Base-by-base conservation (phyloP, 441 rosid genomes). In the Kokia cookei region DNA sequence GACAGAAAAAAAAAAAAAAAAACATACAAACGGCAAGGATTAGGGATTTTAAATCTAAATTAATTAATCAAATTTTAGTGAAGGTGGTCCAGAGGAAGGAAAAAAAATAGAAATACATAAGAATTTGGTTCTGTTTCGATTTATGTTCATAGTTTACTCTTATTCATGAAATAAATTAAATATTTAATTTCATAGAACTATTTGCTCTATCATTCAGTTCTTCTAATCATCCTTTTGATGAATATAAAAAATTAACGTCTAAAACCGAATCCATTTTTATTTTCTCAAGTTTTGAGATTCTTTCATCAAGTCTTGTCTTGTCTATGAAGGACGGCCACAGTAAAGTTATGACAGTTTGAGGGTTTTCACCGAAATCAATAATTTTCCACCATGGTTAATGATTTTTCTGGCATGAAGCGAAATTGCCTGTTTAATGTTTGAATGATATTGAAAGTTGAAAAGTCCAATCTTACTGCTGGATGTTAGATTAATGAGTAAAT, bases 221-320 rank as follows among this genome's bases (percentile, higher is more conserved):
- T 67, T 74, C 77, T 70, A 81, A 86, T 84, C 82, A 86, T 84
- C 81, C 82, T 84, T 76, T 80, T 79, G 29, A 10, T 5, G 48
- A 77, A 51, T 62, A 59, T 26, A 47, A 10, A 55, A 61, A 55
- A 73, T 22, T 64, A 75, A 65, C n/a, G 37, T 35, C 22, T 11
- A 7, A 50, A 57, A 62, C 62, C 65, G 58, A 80, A 65, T 74
- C 82, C 7, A 26, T 29, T 61, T 27, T 7, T 9, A 2, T 17
- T 4, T 32, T 51, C 40, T 62, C 26, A 35, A 62, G 37, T 37
- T 8, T 47, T 66, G 24, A 27, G 1, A 13, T 22, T 13, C 12
- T 68, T 9, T 22, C 27, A 55, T 55, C 40, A 27, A 26, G 43
- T 48, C 42, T 67, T 67, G 26, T 26, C 1, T 47, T 48, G 5